Base-by-base conservation (phyloP, 495 filamentous ascomycete species). In the Aspergillus homomorphus region DNA sequence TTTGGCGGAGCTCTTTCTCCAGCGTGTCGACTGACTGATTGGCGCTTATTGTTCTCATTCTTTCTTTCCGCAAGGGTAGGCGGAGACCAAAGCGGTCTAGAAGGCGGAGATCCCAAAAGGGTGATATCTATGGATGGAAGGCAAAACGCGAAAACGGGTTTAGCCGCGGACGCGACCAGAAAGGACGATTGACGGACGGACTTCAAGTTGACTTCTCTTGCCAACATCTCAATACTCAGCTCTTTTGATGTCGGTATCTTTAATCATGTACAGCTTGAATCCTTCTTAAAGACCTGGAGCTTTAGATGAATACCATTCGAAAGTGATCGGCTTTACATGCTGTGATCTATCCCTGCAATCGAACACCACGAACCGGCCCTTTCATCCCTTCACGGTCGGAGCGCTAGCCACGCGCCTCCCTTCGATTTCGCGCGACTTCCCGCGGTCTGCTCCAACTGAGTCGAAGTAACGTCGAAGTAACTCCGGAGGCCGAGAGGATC, bases 361-460 rank as follows among this genome's bases (percentile, higher is more conserved):
- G 28, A 18, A 38, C 42, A 44, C 57, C 18, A 58, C 48, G 21
- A 46, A 60, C 53, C 44, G 64, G 45, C 54, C 51, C 45, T 52
- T 42, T 64, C 61, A 28, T 62, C 62, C 63, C 60, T 66, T 67
- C 63, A 64, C 64, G 61, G 48, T 58, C 56, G 48, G 44, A 58
- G 61, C 63, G 62, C 66, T 63, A 69, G 62, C 67, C 65, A 72
- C 74, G 74, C 74, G 74, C 70, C 68, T 67, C 63, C 55, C 65
- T 69, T 70, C 65, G 64, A 68, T 68, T 61, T 67, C 61, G 60
- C 62, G 62, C 62, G 61, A 57, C 67, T 59, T 50, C 46, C 61
- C 59, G 66, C 56, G 65, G 65, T 62, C 66, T 50, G 22, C 19
- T 23, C 20, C n/a, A n/a, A n/a, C n/a, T n/a, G n/a, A n/a, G n/a